phyloP scores from a whole-genome alignment of 805 yeast genomes.

The Nakazawaea sp. region DNA sequence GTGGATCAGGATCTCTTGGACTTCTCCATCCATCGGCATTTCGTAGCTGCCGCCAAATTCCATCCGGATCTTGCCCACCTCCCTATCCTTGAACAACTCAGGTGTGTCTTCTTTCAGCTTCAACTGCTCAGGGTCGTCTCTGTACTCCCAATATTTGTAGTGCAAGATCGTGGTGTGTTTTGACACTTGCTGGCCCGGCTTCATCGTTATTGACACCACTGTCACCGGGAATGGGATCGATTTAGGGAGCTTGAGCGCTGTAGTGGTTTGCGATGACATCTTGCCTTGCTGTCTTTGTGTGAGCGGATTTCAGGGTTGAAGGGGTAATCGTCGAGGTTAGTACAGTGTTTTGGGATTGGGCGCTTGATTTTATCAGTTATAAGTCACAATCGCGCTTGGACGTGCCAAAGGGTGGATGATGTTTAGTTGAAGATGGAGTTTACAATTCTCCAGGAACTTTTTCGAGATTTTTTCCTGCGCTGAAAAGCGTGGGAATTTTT shows the following conservation, averaged over 20 bases:
- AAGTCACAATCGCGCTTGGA: too few relatives aligned
- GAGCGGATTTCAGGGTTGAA: too few relatives aligned
- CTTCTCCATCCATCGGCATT: constrained; percentile 71
- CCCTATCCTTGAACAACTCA: constrained; percentile 26
- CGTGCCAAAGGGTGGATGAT: too few relatives aligned
- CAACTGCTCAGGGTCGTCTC: constrained; percentile 39
- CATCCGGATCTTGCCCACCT: constrained; percentile 37
- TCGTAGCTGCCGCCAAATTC: constrained; percentile 76
- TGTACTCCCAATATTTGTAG: constrained; percentile 64
- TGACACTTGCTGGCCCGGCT: constrained; percentile 36
- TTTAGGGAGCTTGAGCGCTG: constrained; percentile 50
- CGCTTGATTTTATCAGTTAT: too few relatives aligned
- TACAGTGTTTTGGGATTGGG: too few relatives aligned
- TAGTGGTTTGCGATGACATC: constrained; percentile 16
- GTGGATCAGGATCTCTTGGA: constrained; percentile 42
- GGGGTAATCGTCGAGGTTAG: too few relatives aligned
- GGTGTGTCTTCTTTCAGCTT: constrained; percentile 28
- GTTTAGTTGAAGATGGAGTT: too few relatives aligned
- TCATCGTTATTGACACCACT: constrained; percentile 40
- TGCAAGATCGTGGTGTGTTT: constrained; percentile 50
- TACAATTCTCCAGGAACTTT: too few relatives aligned
- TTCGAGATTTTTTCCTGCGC: too few relatives aligned
- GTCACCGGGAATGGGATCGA: constrained; percentile 66
- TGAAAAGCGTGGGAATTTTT: too few relatives aligned
- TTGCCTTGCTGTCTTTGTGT: background rate